Evolutionary conservation across 116 monocot genomes (phyloP).

Genomic region (Phalaenopsis hybrid): DNA sequence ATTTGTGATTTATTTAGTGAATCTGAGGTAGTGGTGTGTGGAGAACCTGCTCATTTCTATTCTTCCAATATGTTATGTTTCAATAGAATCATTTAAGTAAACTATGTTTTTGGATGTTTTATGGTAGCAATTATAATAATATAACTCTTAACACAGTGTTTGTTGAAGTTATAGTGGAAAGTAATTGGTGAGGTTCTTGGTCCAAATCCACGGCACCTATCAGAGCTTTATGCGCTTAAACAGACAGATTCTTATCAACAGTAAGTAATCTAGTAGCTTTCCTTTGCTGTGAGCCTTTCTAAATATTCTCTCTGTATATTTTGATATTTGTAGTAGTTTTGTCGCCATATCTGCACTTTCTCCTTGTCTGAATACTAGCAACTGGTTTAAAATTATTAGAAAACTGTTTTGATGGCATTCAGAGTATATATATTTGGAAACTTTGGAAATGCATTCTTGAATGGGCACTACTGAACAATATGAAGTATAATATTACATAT

Average conservation of each 20-base stretch:
- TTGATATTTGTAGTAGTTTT: background rate
- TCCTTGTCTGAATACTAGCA: background rate
- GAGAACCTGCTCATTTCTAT: background rate
- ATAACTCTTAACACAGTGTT: conserved; percentile 15
- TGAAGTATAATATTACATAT: too few species aligned
- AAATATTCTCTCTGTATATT: background rate
- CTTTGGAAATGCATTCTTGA: too few species aligned
- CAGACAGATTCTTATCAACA: conserved; percentile 33
- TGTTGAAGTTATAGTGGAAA: conserved; percentile 88
- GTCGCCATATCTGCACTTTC: background rate
- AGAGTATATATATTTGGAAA: too few species aligned
- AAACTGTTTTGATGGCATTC: too few species aligned
- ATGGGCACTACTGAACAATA: too few species aligned
- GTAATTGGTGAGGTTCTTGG: conserved; percentile 87
- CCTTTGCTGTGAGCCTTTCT: background rate
- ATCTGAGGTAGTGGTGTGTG: conserved; percentile 47
- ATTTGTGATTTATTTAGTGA: conserved; percentile 76
- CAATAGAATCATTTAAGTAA: background rate
- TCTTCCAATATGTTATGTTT: background rate
- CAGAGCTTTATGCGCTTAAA: conserved; percentile 70
- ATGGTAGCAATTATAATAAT: conserved; percentile 1
- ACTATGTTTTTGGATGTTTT: background rate
- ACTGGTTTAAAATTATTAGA: background rate
- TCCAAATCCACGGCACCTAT: conserved; percentile 79
- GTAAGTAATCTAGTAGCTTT: conserved; percentile 28